Conservation (phyloP, 257 asterid genomes). For the Solanum ahanhuiri region DNA sequence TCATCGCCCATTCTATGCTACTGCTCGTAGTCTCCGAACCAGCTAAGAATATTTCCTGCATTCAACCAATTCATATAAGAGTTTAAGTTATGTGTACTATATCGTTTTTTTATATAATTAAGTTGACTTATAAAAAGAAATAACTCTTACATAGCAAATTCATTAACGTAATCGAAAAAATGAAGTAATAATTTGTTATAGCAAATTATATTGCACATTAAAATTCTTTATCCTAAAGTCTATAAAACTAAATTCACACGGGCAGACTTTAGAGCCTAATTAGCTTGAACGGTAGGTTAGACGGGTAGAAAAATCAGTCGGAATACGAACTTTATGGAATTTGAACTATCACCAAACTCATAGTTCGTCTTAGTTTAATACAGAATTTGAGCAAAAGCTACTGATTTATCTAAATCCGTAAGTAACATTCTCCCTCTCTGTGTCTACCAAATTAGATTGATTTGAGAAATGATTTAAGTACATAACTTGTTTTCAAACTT, state of each 20-base stretch:
- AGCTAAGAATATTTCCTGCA: conserved; percentile 58
- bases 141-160: not conserved
- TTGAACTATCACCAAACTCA: not conserved
- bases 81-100: not conserved
- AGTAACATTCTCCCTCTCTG: not conserved
- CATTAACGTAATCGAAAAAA: not conserved
- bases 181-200: not conserved
- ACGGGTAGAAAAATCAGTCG: not conserved
- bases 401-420: not conserved
- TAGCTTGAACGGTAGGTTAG: not conserved
- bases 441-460: not conserved
- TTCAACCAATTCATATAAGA: not conserved
- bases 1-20: conserved; percentile 59
- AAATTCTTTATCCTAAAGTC: not conserved
- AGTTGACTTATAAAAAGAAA: not conserved
- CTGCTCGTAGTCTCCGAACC: conserved; percentile 69
- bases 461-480: not conserved
- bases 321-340: not conserved
- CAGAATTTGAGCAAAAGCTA: not conserved
- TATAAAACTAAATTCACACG: not conserved
- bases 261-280: no score
- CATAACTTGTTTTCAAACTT: not conserved
- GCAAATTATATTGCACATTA: not conserved
- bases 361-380: not conserved
- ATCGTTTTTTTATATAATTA: not conserved